Percentiles rank a stretch among this genome's conserved stretches.
phyloP scores from a whole-genome alignment of 108 stramenopile species.

The Pseudonitzschia pungens region DNA sequence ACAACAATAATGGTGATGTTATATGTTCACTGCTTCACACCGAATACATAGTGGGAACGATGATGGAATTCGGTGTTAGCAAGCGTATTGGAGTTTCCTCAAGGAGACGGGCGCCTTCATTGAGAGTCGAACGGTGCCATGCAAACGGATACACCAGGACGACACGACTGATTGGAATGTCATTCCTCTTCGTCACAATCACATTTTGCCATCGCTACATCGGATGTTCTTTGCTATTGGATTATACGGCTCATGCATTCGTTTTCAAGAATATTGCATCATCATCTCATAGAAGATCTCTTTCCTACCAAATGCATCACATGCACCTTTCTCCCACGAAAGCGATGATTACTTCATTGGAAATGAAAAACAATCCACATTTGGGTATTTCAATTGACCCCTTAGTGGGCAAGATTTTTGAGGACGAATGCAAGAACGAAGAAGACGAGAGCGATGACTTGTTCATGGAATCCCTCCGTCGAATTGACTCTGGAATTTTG shows the following conservation, averaged over 20 bases:
- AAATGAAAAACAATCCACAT: conserved; percentile 1
- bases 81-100: not conserved
- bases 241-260: not conserved
- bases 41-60: no score
- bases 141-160: not conserved
- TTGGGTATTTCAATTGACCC: conserved; percentile 19
- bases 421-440: conserved; percentile 1
- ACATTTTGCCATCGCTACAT: not conserved
- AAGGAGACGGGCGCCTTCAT: not conserved
- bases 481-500: conserved; percentile 1
- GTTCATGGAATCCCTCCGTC: conserved; percentile 13
- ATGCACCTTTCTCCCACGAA: not conserved
- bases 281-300: not conserved
- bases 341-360: not conserved
- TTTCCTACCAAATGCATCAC: not conserved
- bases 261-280: not conserved
- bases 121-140: not conserved
- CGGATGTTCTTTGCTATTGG: not conserved
- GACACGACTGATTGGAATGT: not conserved
- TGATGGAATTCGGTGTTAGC: no score
- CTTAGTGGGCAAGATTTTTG: conserved; percentile 10
- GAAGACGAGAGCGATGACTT: not conserved
- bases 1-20: no score
- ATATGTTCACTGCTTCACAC: no score
- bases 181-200: not conserved